Evolutionary conservation across 805 yeast species (phyloP), one percentile per base, ranked within the genome.

Genomic region (Barnettozyma vustinii): DNA sequence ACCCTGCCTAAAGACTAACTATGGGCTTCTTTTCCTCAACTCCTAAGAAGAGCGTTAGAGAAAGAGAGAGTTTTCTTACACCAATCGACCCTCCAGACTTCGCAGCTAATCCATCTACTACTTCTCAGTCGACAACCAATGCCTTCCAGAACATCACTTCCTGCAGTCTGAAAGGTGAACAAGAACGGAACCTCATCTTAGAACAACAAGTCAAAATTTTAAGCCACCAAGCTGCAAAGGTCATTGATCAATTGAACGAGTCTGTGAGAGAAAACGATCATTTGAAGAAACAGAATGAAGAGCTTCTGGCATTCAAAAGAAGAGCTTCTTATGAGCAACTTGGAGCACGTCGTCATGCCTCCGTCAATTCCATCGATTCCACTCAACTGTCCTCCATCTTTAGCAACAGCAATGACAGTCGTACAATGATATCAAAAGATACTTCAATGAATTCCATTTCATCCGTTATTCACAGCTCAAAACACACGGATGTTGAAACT

Each of bases 201-300:
- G 65, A 61, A 42, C 57, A 61, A 42, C 65, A 61, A 35, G 50
- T 61, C 15, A 51, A 52, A 40, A 49, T 57, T 37, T 45, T 61
- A 10, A 52, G 62, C 6, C 57, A 54, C 9, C 64, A 61, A 21
- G 65, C 64, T 12, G 56, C 63, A 1, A 9, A 48, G 40, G 63
- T 63, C 4, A 47, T 61, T 35, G 65, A 61, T 41, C 48, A 49
- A 40, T 47, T 60, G 20, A 53, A 54, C 4, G 64, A 59, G n/a
- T 49, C 51, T 2, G 37, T 47, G 6, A 58, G 51, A 40, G 59
- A 54, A 36, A 58, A 60, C 32, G 55, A 54, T 2, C 19, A 26
- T 1, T 27, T 61, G 36, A 56, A 43, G 33, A 46, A 40, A 15
- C 57, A 60, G 39, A 59, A 58, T 19, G 45, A 53, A 9, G 44